Evolutionary conservation across 192 early-diverging fungal genomes (phyloP).

Genomic region (Linnemannia elongata): DNA sequence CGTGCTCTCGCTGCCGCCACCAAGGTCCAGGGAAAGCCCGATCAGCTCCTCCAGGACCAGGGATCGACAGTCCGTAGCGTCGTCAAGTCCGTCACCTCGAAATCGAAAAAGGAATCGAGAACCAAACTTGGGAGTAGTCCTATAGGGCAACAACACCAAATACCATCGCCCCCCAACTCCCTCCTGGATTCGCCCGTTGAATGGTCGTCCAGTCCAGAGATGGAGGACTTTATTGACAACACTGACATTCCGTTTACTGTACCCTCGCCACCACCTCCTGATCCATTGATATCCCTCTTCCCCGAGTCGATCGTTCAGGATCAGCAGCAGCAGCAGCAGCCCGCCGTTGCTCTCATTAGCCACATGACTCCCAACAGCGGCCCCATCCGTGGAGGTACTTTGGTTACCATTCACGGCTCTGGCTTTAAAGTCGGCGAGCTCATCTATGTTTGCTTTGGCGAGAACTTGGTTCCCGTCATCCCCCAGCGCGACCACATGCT

Average conservation of each 20-base stretch:
- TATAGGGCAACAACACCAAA: constrained; percentile 41
- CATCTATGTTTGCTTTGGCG: constrained; percentile 54
- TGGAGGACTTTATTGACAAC: constrained; percentile 52
- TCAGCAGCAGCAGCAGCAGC: constrained; percentile 22
- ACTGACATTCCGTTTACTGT: constrained; percentile 48
- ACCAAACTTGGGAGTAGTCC: constrained; percentile 30
- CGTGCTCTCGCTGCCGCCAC: constrained; percentile 35
- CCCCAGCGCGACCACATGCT: constrained; percentile 57
- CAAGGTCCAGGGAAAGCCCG: constrained; percentile 21
- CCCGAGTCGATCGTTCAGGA: constrained; percentile 30
- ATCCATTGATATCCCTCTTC: constrained; percentile 52
- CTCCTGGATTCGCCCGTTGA: constrained; percentile 43
- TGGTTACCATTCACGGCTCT: constrained; percentile 49
- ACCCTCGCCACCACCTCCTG: constrained; percentile 53
- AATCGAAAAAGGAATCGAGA: constrained; percentile 37
- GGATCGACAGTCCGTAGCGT: constrained; percentile 26
- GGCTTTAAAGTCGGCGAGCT: constrained; percentile 49
- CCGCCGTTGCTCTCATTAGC: constrained; percentile 28
- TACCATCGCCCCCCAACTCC: constrained; percentile 51
- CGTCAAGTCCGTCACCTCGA: constrained; percentile 47
- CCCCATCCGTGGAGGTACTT: constrained; percentile 43
- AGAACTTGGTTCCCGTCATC: constrained; percentile 46
- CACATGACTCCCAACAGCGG: constrained; percentile 55
- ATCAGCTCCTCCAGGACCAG: constrained; percentile 28
- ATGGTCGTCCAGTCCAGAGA: constrained; percentile 40